Conservation (phyloP, 352 stramenopile species). For the Globisporangium rhizosaccharum region DNA sequence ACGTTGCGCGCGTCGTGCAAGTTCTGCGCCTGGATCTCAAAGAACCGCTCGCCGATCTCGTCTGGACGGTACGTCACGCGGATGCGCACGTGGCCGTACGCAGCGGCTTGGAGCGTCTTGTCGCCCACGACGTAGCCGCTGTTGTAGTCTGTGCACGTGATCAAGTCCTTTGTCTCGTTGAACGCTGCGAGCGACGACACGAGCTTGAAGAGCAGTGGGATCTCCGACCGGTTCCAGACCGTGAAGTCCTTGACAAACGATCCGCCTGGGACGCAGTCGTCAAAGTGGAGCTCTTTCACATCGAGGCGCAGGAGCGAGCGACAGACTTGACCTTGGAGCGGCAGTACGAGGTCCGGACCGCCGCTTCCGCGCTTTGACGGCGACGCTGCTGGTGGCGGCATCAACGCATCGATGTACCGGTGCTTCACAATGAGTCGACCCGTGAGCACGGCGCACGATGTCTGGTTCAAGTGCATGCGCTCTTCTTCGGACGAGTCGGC, state of each 20-base stretch:
- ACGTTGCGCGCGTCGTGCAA: slow-evolving; percentile 81
- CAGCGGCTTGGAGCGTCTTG: slow-evolving; percentile 72
- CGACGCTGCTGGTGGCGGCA: background rate
- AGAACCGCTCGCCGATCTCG: slow-evolving; percentile 81
- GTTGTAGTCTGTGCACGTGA: slow-evolving; percentile 86
- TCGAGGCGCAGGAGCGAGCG: slow-evolving; percentile 79
- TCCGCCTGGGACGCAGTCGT: slow-evolving; percentile 80
- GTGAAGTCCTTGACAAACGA: slow-evolving; percentile 90
- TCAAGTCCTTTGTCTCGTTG: slow-evolving; percentile 59
- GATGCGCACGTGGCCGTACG: slow-evolving; percentile 82
- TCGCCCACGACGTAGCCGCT: slow-evolving; percentile 79
- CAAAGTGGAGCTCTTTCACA: slow-evolving; percentile 86
- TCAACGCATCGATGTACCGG: slow-evolving; percentile 15
- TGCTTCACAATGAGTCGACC: slow-evolving; percentile 58
- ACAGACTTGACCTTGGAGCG: slow-evolving; percentile 77
- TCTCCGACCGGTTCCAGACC: slow-evolving; percentile 88
- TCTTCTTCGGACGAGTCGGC: slow-evolving; percentile 83
- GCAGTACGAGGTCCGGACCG: slow-evolving; percentile 56
- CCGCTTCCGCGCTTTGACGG: background rate
- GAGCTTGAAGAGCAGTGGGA: slow-evolving; percentile 81
- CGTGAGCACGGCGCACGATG: slow-evolving; percentile 68
- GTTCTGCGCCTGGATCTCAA: slow-evolving; percentile 86
- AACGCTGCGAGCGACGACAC: slow-evolving; percentile 65
- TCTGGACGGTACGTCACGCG: slow-evolving; percentile 79
- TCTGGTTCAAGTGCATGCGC: slow-evolving; percentile 75